phyloP scores from a whole-genome alignment of 164 flowering plant species.

The Nelumbo lutea region DNA sequence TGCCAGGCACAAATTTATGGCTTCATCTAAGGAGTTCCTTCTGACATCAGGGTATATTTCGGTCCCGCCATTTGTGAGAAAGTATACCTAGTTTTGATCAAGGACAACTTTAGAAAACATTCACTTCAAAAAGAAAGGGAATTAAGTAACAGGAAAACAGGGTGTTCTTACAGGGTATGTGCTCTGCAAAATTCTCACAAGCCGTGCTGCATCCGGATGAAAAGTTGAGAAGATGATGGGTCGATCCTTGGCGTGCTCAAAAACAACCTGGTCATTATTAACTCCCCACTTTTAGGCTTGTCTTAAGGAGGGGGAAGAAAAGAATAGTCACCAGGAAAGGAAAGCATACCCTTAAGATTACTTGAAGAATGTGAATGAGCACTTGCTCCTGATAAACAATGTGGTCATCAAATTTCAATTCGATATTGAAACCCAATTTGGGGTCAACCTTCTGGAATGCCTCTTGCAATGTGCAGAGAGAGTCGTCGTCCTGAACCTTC shows the following conservation, averaged over 20 bases:
- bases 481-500: constrained; percentile 70
- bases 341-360: constrained; percentile 42
- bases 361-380: constrained; percentile 45
- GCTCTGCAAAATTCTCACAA: constrained; percentile 61
- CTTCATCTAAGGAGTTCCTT: constrained; percentile 86
- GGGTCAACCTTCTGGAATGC: constrained; percentile 67
- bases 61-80: constrained; percentile 80
- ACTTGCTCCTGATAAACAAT: constrained; percentile 45
- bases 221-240: constrained; percentile 81
- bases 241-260: constrained; percentile 52
- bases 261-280: constrained; percentile 48
- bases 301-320: not conserved
- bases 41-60: constrained; percentile 70
- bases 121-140: not conserved
- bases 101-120: not conserved
- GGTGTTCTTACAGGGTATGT: constrained; percentile 60
- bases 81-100: constrained; percentile 50
- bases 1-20: constrained; percentile 60
- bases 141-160: not conserved
- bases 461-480: constrained; percentile 75
- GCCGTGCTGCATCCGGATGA: constrained; percentile 82
- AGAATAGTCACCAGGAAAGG: not conserved
- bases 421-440: constrained; percentile 80
- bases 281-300: not conserved
- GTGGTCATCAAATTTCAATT: constrained; percentile 81